These are phyloP conservation scores for Termitomyces sp. DNA, from an alignment of 768 basidiomycete genomes.

Conservation along the genomic window DNA sequence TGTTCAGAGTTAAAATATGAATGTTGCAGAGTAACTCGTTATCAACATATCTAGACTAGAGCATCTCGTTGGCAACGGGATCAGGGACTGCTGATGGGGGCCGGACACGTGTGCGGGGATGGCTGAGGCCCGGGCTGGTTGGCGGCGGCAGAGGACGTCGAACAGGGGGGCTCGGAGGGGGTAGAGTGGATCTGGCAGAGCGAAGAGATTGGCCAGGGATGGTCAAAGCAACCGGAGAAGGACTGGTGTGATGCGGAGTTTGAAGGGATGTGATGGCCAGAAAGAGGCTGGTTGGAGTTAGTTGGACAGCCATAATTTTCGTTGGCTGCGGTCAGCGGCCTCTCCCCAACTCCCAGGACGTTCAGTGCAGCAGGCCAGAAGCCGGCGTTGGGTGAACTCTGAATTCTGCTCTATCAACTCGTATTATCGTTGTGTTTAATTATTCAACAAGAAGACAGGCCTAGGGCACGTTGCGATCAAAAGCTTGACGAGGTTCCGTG, in stretches of 20 bases:
- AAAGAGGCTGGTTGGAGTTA: slow-evolving; percentile 15
- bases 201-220: not conserved
- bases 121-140: not conserved
- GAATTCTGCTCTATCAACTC: slow-evolving; percentile 6
- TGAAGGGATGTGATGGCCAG: slow-evolving; percentile 19
- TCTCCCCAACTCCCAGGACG: not conserved
- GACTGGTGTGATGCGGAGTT: slow-evolving; percentile 21
- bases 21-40: slow-evolving; percentile 12
- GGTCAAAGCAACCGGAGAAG: not conserved
- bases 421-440: slow-evolving; percentile 17
- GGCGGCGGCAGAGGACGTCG: not conserved
- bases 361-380: not conserved
- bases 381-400: not conserved
- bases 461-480: slow-evolving; percentile 77
- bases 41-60: slow-evolving; percentile 8
- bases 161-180: no score
- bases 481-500: slow-evolving; percentile 47
- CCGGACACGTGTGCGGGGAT: slow-evolving; percentile 4
- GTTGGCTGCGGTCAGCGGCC: slow-evolving; percentile 4
- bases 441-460: slow-evolving; percentile 37
- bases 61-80: slow-evolving; percentile 9
- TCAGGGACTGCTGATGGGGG: slow-evolving; percentile 8
- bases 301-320: slow-evolving; percentile 15
- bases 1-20: not conserved
- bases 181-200: not conserved